phyloP scores from a whole-genome alignment of 768 basidiomycete genomes.

The Mycena vulgaris region DNA sequence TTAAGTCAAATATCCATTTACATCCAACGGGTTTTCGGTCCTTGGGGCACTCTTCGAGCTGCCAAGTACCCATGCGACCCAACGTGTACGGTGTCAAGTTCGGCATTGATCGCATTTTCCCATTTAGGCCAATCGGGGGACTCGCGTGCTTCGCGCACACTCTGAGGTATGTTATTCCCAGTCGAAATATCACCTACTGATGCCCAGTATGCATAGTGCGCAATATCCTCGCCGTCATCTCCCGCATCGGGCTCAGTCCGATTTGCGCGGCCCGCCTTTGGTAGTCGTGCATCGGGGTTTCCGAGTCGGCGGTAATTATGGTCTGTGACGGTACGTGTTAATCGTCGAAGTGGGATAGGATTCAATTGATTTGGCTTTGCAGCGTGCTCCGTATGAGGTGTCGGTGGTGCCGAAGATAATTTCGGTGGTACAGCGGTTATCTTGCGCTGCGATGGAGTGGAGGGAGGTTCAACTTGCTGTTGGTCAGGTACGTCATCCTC shows the following conservation, averaged over 20 bases:
- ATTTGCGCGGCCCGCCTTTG: not conserved
- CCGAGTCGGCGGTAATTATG: not conserved
- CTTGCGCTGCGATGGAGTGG: too few relatives aligned
- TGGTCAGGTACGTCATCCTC: not conserved
- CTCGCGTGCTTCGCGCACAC: not conserved
- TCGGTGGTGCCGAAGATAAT: too few relatives aligned
- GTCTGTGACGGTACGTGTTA: constrained; percentile 9
- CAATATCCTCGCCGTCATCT: not conserved
- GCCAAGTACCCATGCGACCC: constrained; percentile 3
- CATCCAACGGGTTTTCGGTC: constrained; percentile 2
- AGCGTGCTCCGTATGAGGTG: too few relatives aligned
- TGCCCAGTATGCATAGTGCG: not conserved
- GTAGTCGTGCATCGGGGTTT: not conserved
- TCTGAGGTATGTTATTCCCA: not conserved
- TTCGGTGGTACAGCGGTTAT: too few relatives aligned
- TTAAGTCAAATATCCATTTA: too few relatives aligned
- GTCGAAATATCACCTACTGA: not conserved
- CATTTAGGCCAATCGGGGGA: not conserved
- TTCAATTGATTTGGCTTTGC: not conserved
- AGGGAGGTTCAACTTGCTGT: not conserved
- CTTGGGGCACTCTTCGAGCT: constrained; percentile 5
- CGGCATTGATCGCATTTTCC: constrained; percentile 1
- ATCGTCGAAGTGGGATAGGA: not conserved
- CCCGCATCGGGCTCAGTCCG: not conserved
- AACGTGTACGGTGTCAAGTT: constrained; percentile 1